Evolutionary conservation across 2,329 filamentous ascomycete genomes (phyloP).

Genomic region (Graphiopsis chlorocephala): DNA sequence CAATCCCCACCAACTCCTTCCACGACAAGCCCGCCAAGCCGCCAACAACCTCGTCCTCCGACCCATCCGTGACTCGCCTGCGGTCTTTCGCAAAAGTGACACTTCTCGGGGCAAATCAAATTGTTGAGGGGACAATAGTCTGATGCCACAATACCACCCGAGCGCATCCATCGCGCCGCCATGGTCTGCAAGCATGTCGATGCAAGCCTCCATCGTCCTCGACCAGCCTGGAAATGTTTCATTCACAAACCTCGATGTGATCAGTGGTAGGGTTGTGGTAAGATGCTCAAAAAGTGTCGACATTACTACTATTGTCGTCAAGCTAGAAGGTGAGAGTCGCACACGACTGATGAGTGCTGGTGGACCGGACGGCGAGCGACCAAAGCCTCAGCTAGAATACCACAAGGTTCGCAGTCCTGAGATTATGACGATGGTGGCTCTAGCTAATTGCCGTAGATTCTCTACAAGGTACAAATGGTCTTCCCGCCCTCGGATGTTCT

Average conservation of each 20-base stretch:
- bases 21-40: constrained; percentile 1
- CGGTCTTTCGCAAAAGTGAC: background rate
- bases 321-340: constrained; percentile 75
- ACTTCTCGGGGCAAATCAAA: background rate
- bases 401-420: constrained; percentile 44
- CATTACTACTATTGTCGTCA: constrained; percentile 64
- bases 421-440: background rate
- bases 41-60: constrained; percentile 1
- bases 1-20: constrained; percentile 1
- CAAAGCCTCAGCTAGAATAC: constrained; percentile 48
- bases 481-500: constrained; percentile 58
- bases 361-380: constrained; percentile 42
- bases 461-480: constrained; percentile 72
- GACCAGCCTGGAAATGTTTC: constrained; percentile 30
- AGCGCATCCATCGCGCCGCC: background rate
- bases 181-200: constrained; percentile 18
- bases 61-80: constrained; percentile 1
- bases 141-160: constrained; percentile 9
- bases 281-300: constrained; percentile 44
- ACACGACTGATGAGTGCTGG: constrained; percentile 57
- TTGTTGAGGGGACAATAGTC: background rate
- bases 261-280: constrained; percentile 57
- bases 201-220: constrained; percentile 33
- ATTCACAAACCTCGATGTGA: constrained; percentile 70
- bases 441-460: constrained; percentile 52